Conservation (phyloP, 2,329 filamentous ascomycete species). For the Cladorrhinum sp. region DNA sequence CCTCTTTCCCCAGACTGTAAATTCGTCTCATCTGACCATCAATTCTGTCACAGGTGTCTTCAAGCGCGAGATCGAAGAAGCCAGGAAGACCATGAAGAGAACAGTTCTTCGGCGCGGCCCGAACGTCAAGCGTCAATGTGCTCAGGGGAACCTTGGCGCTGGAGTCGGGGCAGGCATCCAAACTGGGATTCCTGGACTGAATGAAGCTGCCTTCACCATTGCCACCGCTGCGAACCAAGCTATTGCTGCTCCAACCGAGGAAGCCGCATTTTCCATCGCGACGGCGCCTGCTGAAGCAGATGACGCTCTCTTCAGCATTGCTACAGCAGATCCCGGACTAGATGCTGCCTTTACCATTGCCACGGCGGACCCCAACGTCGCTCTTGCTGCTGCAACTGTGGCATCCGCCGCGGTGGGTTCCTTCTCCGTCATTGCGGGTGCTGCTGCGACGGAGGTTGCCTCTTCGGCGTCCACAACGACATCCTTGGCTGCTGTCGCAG, state of each 20-base stretch:
- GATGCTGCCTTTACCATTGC: conserved; percentile 10
- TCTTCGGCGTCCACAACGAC: conserved; percentile 1
- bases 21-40: background rate
- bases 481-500: conserved; percentile 2
- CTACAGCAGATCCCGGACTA: background rate
- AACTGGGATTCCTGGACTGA: background rate
- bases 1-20: background rate
- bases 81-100: conserved; percentile 29
- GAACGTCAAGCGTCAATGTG: conserved; percentile 29
- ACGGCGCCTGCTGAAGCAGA: conserved; percentile 5
- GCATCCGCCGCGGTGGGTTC: conserved; percentile 9
- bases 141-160: background rate
- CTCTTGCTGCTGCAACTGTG: conserved; percentile 5
- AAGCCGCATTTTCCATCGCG: conserved; percentile 9
- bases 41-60: conserved; percentile 25
- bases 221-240: background rate
- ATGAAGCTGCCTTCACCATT: conserved; percentile 1
- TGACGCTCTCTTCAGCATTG: background rate
- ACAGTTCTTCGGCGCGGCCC: conserved; percentile 26
- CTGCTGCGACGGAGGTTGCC: background rate
- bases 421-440: background rate
- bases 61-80: conserved; percentile 31
- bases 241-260: conserved; percentile 2
- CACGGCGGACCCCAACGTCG: conserved; percentile 7
- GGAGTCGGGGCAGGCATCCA: background rate